phyloP scores from a whole-genome alignment of 1,139 yeast species.

The Pneumocystis oryctolagi region DNA sequence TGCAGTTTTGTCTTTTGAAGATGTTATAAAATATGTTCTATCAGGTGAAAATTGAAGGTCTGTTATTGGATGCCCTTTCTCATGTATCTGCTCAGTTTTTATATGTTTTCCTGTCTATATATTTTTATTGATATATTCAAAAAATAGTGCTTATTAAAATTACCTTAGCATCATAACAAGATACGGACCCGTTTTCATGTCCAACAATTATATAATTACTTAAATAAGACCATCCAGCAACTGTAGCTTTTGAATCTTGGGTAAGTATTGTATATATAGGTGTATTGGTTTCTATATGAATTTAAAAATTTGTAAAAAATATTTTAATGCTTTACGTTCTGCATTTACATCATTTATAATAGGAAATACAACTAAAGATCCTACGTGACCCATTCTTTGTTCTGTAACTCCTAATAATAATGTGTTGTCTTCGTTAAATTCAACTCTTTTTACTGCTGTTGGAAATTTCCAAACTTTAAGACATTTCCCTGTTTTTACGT shows the following conservation, averaged over 20 bases:
- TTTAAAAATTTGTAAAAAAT: constrained; percentile 22
- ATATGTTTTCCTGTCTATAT: constrained; percentile 50
- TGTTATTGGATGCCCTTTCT: constrained; percentile 41
- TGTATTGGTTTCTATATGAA: constrained; percentile 23
- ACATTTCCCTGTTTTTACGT: constrained; percentile 61
- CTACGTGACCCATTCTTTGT: constrained; percentile 82
- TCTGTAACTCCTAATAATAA: constrained; percentile 69
- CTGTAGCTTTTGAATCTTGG: constrained; percentile 52
- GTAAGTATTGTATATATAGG: constrained; percentile 45
- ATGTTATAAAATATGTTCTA: constrained; percentile 73
- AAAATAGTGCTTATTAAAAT: not conserved
- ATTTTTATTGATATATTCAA: not conserved
- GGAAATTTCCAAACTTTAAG: constrained; percentile 60
- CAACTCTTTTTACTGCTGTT: constrained; percentile 83
- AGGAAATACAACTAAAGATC: constrained; percentile 57
- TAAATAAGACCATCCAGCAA: constrained; percentile 71
- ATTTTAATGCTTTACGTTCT: constrained; percentile 16
- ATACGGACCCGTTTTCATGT: constrained; percentile 70
- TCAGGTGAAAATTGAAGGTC: constrained; percentile 87
- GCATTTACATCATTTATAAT: constrained; percentile 32
- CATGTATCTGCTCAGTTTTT: constrained; percentile 50
- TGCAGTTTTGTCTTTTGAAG: constrained; percentile 89
- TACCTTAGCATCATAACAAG: constrained; percentile 52
- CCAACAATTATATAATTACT: constrained; percentile 59
- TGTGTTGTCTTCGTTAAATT: constrained; percentile 61